Base-by-base conservation (phyloP, 2,329 filamentous ascomycete genomes). In the Volutella citrinella region DNA sequence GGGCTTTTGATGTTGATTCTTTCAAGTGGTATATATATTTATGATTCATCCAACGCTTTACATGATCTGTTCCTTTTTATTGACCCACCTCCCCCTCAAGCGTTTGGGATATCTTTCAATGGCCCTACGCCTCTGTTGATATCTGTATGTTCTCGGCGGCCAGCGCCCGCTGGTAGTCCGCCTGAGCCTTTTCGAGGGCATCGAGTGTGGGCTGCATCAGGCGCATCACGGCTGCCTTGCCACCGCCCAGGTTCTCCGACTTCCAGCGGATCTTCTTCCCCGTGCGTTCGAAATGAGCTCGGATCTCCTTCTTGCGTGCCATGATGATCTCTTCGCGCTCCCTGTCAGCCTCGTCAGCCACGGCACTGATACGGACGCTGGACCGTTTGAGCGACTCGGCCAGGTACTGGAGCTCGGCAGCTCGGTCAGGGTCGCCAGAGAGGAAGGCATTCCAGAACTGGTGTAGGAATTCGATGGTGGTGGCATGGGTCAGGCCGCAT, bases 381-480 rank as follows among this genome's bases (percentile, higher is more conserved):
- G 88, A 91, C 39, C 84, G 79, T 40, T 79, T 77, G 11, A 98
- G 72, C 9, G 89, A 91, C 57, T 95, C 87, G 7, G 85, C 81
- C 28, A 96, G 74, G 42, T 86, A 88, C 7, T 82, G 80, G 11
- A 96, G 73, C 62, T 98, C 91, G 25, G 74, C 73, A 1, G 87
- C 87, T 20, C 87, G 82, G 40, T 87, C 82, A 2, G 86, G 67
- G 55, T 96, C 87, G 11, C 90, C 91, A 0, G 90, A 96, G 17
- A 95, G 73, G 55, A 95, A 98, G 0, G 90, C 81, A 20, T 79
- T 76, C 91, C 91, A 98, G 67, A 98, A 98, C 60, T 97, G 94
- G 51, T 91, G 87, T n/a, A 98, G 69, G 54, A 97, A 98, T 56
- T 98, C 93, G 22, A 87, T 84, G 0, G 88, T 94, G 0, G 93